phyloP scores from a whole-genome alignment of 2,329 filamentous ascomycete genomes.

The Pseudopithomyces maydicus region DNA sequence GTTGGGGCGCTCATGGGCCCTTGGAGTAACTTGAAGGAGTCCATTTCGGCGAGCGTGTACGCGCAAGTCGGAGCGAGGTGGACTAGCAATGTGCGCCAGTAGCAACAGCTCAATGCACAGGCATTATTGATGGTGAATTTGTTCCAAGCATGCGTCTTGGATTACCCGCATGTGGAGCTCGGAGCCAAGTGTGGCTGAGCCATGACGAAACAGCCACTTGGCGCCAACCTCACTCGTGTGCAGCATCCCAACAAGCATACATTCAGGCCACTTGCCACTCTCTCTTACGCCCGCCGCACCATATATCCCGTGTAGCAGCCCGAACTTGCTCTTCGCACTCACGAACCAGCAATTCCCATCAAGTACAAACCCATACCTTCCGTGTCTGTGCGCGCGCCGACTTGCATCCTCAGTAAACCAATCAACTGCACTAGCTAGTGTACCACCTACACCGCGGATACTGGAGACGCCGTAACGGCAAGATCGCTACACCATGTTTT shows the following conservation, averaged over 20 bases:
- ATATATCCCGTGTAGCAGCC: background rate
- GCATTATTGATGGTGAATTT: too few species aligned
- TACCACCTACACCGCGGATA: background rate
- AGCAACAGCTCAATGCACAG: background rate
- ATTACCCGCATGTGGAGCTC: too few species aligned
- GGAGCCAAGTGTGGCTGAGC: constrained; percentile 35
- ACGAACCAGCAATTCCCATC: background rate
- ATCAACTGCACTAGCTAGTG: background rate
- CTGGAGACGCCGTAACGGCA: constrained; percentile 4
- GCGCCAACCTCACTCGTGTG: constrained; percentile 17
- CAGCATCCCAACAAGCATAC: constrained; percentile 5
- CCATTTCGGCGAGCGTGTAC: background rate
- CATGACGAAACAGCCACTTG: constrained; percentile 25
- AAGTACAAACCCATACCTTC: background rate
- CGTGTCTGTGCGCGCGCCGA: background rate
- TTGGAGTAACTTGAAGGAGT: constrained; percentile 7
- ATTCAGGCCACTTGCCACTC: background rate
- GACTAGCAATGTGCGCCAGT: background rate
- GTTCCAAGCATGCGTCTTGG: constrained; percentile 2
- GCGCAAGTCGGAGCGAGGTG: background rate
- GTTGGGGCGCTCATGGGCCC: constrained; percentile 37
- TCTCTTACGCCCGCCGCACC: background rate
- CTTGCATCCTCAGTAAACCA: background rate
- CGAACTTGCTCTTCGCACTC: background rate
- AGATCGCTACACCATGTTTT: constrained; percentile 43